Evolutionary conservation across 2,329 filamentous ascomycete genomes (phyloP).

Genomic region (Zymoseptoria brevis): DNA sequence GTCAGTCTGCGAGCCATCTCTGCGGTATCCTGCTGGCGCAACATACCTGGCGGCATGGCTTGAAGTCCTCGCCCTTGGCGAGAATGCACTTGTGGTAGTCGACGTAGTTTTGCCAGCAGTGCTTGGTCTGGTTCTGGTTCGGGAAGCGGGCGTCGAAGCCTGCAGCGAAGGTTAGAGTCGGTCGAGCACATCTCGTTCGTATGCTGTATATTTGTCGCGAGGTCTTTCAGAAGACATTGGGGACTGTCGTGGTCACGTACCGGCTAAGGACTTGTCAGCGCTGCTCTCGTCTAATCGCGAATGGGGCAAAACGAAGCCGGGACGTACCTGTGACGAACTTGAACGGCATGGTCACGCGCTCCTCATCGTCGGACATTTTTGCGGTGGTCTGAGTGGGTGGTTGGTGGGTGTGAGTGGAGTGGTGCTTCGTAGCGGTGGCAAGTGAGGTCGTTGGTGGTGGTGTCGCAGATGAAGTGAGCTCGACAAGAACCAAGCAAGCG

Average conservation of each 20-base stretch:
- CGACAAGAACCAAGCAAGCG: not conserved
- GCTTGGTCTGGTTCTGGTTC: slow-evolving; percentile 96
- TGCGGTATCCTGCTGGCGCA: not conserved
- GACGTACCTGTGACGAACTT: slow-evolving; percentile 98
- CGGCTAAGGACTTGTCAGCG: slow-evolving; percentile 25
- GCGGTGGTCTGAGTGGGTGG: slow-evolving; percentile 30
- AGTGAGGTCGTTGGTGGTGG: slow-evolving; percentile 7
- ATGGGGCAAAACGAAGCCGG: not conserved
- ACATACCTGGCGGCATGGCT: slow-evolving; percentile 86
- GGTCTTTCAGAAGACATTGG: not conserved
- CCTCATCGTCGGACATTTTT: slow-evolving; percentile 88
- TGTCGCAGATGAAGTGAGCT: not conserved
- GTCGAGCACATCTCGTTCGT: slow-evolving; percentile 1
- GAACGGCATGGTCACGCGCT: slow-evolving; percentile 96
- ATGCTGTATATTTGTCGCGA: not conserved
- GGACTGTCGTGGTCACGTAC: slow-evolving; percentile 19
- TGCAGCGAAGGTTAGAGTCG: slow-evolving; percentile 32
- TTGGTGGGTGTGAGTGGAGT: slow-evolving; percentile 9
- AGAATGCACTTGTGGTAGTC: slow-evolving; percentile 99
- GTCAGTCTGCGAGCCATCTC: not conserved
- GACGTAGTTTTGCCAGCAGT: slow-evolving; percentile 99
- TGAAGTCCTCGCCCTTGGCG: slow-evolving; percentile 97
- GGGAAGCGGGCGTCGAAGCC: slow-evolving; percentile 99
- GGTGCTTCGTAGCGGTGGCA: slow-evolving; percentile 17
- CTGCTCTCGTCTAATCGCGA: slow-evolving; percentile 1